phyloP scores from a whole-genome alignment of 2,329 filamentous ascomycete genomes.

The Ophiostoma fasciatum region DNA sequence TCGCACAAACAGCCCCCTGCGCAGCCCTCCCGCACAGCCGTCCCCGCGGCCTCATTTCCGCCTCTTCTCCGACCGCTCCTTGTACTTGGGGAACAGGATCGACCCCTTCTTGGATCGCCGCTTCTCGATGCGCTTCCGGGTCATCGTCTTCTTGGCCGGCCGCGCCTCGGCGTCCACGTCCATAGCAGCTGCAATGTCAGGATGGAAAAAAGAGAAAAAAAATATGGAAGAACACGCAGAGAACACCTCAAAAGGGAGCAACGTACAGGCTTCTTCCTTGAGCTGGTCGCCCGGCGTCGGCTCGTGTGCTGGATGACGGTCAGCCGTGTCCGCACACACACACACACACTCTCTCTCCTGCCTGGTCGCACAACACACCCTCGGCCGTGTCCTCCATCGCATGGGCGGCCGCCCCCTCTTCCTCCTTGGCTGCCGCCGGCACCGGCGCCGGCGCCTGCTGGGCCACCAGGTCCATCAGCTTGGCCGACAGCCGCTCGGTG shows the following conservation, averaged over 20 bases:
- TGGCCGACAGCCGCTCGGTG: conserved; percentile 70
- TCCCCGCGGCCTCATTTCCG: conserved; percentile 13
- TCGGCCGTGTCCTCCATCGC: conserved; percentile 30
- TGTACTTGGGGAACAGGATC: conserved; percentile 47
- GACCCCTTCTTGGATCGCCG: conserved; percentile 37
- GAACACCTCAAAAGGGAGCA: not conserved
- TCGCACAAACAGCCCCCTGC: no score
- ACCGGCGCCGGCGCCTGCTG: conserved; percentile 29
- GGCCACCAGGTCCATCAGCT: conserved; percentile 65
- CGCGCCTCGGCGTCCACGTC: conserved; percentile 33
- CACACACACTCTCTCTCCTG: conserved; percentile 14
- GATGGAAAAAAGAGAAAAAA: not conserved
- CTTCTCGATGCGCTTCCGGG: conserved; percentile 42
- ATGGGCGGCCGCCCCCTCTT: conserved; percentile 26
- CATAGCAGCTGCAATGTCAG: conserved; percentile 30
- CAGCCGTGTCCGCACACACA: not conserved
- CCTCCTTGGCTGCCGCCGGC: conserved; percentile 21
- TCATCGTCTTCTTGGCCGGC: conserved; percentile 25
- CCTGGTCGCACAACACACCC: conserved; percentile 16
- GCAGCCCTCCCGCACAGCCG: no score
- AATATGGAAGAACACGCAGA: not conserved
- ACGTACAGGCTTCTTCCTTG: conserved; percentile 8
- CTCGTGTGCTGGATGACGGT: not conserved
- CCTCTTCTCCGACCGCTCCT: conserved; percentile 34
- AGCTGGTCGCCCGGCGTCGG: conserved; percentile 9